Conservation (phyloP, 2,329 filamentous ascomycete species). For the Penicillium sp. region DNA sequence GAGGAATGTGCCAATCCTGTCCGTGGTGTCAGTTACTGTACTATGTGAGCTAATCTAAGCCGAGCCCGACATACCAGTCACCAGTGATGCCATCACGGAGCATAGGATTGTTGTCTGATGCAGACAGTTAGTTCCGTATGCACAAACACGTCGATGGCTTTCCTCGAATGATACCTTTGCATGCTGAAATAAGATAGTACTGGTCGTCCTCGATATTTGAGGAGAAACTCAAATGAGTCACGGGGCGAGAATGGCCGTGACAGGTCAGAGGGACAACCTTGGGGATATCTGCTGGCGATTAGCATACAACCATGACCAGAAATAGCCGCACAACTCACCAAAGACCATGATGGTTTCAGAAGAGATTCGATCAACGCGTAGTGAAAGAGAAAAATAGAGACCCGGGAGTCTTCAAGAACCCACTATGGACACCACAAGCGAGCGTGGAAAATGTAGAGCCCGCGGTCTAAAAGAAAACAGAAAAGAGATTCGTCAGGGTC, state of each 20-base stretch:
- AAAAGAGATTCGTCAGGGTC: constrained; percentile 40
- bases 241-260: constrained; percentile 87
- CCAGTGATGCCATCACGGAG: constrained; percentile 92
- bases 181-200: constrained; percentile 90
- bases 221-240: constrained; percentile 88
- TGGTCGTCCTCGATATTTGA: constrained; percentile 73
- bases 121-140: constrained; percentile 4
- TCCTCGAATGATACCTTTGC: constrained; percentile 60
- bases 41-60: not conserved
- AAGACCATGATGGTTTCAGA: constrained; percentile 11
- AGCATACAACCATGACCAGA: not conserved
- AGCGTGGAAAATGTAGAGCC: constrained; percentile 4
- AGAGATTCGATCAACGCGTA: not conserved
- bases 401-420: constrained; percentile 1
- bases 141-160: not conserved
- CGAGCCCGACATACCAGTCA: constrained; percentile 62
- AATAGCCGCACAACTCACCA: constrained; percentile 10
- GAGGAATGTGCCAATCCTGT: constrained; percentile 89
- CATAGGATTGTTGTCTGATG: constrained; percentile 91
- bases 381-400: constrained; percentile 4
- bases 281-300: constrained; percentile 34
- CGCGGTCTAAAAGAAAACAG: constrained; percentile 27
- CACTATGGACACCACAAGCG: constrained; percentile 2
- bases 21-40: not conserved
- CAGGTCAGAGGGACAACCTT: constrained; percentile 83